These are phyloP conservation scores for Massariosphaeria phaeospora DNA, from an alignment of 495 filamentous ascomycete species.

Conservation along the genomic window DNA sequence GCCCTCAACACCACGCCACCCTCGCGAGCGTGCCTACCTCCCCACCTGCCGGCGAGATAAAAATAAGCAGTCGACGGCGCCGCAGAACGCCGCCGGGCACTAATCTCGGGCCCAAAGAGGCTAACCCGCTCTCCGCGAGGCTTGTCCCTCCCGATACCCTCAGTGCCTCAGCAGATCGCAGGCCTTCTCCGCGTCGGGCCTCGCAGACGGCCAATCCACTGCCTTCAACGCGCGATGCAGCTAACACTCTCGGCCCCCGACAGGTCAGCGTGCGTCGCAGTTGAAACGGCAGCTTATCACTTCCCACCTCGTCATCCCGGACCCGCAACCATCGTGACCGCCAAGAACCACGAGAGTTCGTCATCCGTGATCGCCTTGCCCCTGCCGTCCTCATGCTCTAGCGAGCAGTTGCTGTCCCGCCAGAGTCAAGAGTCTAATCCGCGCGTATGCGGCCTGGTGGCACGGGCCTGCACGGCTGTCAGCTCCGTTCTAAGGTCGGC, in stretches of 20 bases:
- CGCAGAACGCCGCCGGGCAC: background rate
- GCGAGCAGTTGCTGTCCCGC: background rate
- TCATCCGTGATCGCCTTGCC: slow-evolving; percentile 1
- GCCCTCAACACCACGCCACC: background rate
- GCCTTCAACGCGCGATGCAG: slow-evolving; percentile 3
- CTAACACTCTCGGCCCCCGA: slow-evolving; percentile 27
- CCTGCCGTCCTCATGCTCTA: background rate
- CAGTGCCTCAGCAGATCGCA: slow-evolving; percentile 6
- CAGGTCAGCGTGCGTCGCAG: slow-evolving; percentile 5
- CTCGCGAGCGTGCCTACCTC: background rate
- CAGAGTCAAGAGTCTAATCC: background rate
- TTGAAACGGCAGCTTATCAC: slow-evolving; percentile 21
- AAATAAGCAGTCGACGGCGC: slow-evolving; percentile 9
- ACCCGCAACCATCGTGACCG: background rate
- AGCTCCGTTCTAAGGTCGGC: background rate
- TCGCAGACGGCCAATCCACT: slow-evolving; percentile 2
- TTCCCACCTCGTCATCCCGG: background rate
- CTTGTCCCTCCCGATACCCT: background rate
- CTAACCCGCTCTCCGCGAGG: slow-evolving; percentile 17
- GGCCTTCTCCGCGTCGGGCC: slow-evolving; percentile 3
- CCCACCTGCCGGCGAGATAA: background rate
- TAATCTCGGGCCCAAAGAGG: slow-evolving; percentile 2
- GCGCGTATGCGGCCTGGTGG: too few relatives aligned
- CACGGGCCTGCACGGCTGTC: slow-evolving; percentile 1
- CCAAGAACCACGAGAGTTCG: slow-evolving; percentile 7